Evolutionary conservation across 352 stramenopile genomes (phyloP), one percentile per base, ranked within the genome.

Genomic region (Plasmopara halstedii): DNA sequence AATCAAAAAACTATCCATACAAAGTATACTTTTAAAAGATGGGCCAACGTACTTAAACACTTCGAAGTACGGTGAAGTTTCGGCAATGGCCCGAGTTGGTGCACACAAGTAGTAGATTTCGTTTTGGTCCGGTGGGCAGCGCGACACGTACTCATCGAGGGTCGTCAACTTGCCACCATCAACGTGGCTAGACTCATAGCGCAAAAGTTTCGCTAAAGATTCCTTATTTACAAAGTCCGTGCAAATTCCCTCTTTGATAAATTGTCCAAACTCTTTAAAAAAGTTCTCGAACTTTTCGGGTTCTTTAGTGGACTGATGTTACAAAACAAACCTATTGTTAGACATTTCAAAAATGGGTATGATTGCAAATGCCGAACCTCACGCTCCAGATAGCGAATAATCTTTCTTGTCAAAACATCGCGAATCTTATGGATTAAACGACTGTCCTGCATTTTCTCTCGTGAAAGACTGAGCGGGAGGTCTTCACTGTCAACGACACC

Each of bases 71-170:
- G 97, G 97, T 53, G 94, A 99, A 21, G 90, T 82, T 41, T 95
- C 77, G 7, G 96, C 97, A 33, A 99, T 88, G 33, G 96, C 85
- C 22, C 96, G 85, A 32, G 81, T 97, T 20, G 96, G 97, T 4
- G 96, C 95, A 46, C 83, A 95, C 20, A 99, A 54, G 67, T 99
- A 99, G 73, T 99, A 99, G 53, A 99, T 98, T 46, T 99, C 88
- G 53, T 98, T 98, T 66, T 99, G 95, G 48, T 98, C 86, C 2
- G 93, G 89, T 41, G 86, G 72, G 47, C 88, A 93, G 38, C 96
- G 90, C 26, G 86, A 95, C 46, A 99, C 83, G 61, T 99, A 99
- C 70, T 99, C 96, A 57, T 99, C 97, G 6, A 99, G 70, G 19
- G 94, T 97, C 17, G 87, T 93, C 10, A 98, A 63, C 56, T 98